Percentiles rank a stretch among this genome's conserved stretches.
phyloP scores from a whole-genome alignment of 768 basidiomycete species.

The Basidioascus undulatus region DNA sequence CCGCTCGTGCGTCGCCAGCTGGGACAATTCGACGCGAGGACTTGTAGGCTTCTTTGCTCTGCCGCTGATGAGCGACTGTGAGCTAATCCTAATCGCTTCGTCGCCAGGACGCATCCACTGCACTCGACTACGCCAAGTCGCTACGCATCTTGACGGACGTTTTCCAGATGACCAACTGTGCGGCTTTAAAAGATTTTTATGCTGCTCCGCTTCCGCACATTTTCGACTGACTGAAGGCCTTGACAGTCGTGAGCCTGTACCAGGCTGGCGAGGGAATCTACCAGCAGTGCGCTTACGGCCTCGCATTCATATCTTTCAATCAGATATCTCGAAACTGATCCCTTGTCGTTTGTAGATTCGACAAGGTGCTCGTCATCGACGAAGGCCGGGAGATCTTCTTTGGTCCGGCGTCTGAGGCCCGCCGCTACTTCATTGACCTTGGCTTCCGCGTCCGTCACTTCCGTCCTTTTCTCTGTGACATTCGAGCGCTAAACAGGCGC shows the following conservation, averaged over 20 bases:
- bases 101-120: slow-evolving; percentile 41
- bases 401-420: slow-evolving; percentile 38
- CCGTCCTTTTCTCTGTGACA: no score
- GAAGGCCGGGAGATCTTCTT: slow-evolving; percentile 48
- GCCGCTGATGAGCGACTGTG: no score
- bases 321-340: background rate
- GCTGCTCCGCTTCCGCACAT: no score
- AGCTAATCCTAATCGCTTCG: slow-evolving; percentile 5
- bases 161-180: slow-evolving; percentile 33
- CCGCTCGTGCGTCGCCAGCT: slow-evolving; percentile 18
- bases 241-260: slow-evolving; percentile 60
- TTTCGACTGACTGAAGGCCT: no score
- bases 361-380: slow-evolving; percentile 60
- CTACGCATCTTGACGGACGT: slow-evolving; percentile 63
- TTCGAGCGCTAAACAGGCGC: no score
- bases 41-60: slow-evolving; percentile 14
- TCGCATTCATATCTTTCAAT: no score
- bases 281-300: no score
- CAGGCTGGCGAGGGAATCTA: slow-evolving; percentile 45
- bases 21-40: slow-evolving; percentile 45
- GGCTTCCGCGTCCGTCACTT: slow-evolving; percentile 32
- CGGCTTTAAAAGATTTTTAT: no score
- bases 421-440: slow-evolving; percentile 49
- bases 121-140: slow-evolving; percentile 58
- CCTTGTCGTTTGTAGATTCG: slow-evolving; percentile 32